Percentiles rank a stretch among this genome's conserved stretches.
Evolutionary conservation across 208 protist genomes (phyloP).

Genomic region (Trypanosoma boissoni): DNA sequence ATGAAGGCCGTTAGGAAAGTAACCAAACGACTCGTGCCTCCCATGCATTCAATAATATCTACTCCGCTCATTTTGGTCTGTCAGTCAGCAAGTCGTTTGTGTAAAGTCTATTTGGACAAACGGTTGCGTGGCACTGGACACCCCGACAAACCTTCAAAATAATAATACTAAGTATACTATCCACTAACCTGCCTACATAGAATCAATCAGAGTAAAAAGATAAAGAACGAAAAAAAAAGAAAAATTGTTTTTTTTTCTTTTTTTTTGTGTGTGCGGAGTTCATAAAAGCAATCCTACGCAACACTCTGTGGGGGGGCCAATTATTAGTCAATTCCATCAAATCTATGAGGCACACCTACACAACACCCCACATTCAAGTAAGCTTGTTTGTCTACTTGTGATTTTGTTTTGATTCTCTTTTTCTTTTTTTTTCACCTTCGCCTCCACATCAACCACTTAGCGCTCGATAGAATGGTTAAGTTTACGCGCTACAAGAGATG

Average conservation of each 20-base stretch:
- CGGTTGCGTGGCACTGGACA: too few species aligned
- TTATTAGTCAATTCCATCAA: too few species aligned
- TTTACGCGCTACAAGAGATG: slow-evolving; percentile 49
- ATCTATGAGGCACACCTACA: too few species aligned
- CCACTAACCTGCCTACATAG: too few species aligned
- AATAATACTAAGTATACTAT: too few species aligned
- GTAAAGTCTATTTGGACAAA: too few species aligned
- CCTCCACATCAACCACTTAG: background rate
- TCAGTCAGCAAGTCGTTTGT: too few species aligned
- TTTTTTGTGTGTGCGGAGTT: slow-evolving; percentile 3
- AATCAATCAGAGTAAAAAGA: too few species aligned
- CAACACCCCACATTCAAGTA: too few species aligned
- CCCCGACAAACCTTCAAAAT: too few species aligned
- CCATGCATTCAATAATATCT: slow-evolving; percentile 54
- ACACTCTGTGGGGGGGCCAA: too few species aligned
- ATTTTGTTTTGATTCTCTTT: slow-evolving; percentile 10
- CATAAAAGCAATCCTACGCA: too few species aligned
- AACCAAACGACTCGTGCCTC: slow-evolving; percentile 48
- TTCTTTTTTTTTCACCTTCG: slow-evolving; percentile 7
- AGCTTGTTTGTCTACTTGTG: slow-evolving; percentile 7
- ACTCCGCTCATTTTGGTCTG: slow-evolving; percentile 21
- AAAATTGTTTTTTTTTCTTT: background rate
- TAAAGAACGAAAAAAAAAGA: slow-evolving; percentile 9
- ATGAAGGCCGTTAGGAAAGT: slow-evolving; percentile 77
- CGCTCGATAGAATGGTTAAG: slow-evolving; percentile 17